Percentiles rank a stretch among this genome's conserved stretches.
Conservation (phyloP, 768 basidiomycete genomes). For the Albatrellus ellisii region DNA sequence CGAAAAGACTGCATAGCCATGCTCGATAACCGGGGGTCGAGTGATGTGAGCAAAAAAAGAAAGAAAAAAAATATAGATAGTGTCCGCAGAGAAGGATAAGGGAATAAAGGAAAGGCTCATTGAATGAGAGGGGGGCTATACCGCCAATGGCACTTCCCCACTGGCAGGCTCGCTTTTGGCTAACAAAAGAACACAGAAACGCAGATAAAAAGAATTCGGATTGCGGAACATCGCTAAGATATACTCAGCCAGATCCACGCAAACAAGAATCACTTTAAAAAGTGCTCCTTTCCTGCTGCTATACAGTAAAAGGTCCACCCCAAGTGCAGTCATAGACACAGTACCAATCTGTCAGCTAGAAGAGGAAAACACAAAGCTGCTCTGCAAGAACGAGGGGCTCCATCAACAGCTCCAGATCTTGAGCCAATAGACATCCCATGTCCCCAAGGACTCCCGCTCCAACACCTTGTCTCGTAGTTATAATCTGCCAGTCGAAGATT, state of each 20-base stretch:
- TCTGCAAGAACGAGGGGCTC: conserved; percentile 62
- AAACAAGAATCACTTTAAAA: background rate
- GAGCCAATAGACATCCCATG: conserved; percentile 11
- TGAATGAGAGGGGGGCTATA: no score
- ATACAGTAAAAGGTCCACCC: conserved; percentile 21
- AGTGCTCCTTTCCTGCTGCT: conserved; percentile 2
- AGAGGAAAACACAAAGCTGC: conserved; percentile 60
- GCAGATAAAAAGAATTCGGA: conserved; percentile 6
- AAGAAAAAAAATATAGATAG: no score
- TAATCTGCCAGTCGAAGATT: conserved; percentile 17
- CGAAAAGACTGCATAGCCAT: no score
- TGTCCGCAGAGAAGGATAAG: no score
- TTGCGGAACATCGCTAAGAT: no score
- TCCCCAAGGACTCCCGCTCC: conserved; percentile 11
- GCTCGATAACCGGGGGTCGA: no score
- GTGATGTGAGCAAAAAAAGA: no score
- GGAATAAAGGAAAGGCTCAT: no score
- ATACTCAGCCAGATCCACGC: background rate
- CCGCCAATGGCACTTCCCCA: no score
- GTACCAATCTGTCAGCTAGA: conserved; percentile 85
- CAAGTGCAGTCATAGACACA: conserved; percentile 81
- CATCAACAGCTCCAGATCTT: conserved; percentile 40
- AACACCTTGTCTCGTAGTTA: conserved; percentile 9
- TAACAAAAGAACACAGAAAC: conserved; percentile 13
- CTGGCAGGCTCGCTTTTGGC: conserved; percentile 8